Conservation (phyloP, 2,329 filamentous ascomycete species). For the Pezicula neosporulosa region DNA sequence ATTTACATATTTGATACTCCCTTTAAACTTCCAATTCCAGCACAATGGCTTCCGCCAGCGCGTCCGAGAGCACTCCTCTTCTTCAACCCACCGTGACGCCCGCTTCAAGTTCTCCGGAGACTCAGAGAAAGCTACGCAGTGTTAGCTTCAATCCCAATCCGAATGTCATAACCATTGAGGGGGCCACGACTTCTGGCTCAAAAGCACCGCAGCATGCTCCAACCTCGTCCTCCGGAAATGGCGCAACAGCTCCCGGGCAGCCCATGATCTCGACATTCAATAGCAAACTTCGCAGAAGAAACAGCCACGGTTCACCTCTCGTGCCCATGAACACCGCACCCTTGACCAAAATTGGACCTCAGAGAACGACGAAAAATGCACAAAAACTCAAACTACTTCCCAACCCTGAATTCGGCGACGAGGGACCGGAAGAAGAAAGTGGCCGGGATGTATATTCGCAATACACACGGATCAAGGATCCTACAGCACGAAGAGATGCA, state of each 20-base stretch:
- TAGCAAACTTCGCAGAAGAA: slow-evolving; percentile 80
- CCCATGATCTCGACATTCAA: slow-evolving; percentile 78
- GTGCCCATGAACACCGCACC: slow-evolving; percentile 30
- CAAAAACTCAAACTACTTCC: slow-evolving; percentile 98
- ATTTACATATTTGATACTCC: background rate
- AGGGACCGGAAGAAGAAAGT: slow-evolving; percentile 80
- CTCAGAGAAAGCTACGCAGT: slow-evolving; percentile 38
- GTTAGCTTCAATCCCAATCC: slow-evolving; percentile 77
- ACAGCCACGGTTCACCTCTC: slow-evolving; percentile 64
- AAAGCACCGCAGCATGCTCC: slow-evolving; percentile 29
- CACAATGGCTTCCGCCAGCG: slow-evolving; percentile 19
- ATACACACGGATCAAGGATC: slow-evolving; percentile 96
- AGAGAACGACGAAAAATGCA: slow-evolving; percentile 90
- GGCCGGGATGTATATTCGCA: slow-evolving; percentile 96
- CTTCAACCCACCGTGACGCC: slow-evolving; percentile 4
- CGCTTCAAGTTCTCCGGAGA: slow-evolving; percentile 11
- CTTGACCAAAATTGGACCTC: slow-evolving; percentile 78
- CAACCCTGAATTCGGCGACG: slow-evolving; percentile 78
- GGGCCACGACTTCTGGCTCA: slow-evolving; percentile 41
- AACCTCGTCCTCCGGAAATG: slow-evolving; percentile 28
- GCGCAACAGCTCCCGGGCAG: slow-evolving; percentile 30
- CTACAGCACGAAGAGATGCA: slow-evolving; percentile 86
- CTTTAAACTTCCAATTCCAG: background rate
- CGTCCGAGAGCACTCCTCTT: slow-evolving; percentile 18
- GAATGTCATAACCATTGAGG: slow-evolving; percentile 56